Percentiles rank a stretch among this genome's conserved stretches.
These are phyloP conservation scores for Pleurotus pulmonarius DNA, from an alignment of 768 basidiomycete species.

Conservation along the genomic window DNA sequence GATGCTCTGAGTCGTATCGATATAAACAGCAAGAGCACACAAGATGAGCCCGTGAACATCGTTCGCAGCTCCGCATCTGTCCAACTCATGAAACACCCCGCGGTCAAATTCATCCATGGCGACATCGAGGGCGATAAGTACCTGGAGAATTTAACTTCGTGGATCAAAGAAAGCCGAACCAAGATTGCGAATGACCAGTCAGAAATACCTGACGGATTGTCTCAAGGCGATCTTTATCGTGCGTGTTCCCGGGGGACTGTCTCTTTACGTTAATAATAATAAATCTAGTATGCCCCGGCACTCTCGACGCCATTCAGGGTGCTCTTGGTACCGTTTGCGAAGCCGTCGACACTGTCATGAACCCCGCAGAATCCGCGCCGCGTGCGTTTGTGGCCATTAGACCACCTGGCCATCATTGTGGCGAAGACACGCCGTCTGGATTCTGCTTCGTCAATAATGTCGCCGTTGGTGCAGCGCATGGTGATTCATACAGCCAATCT, in stretches of 20 bases:
- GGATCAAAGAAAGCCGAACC: slow-evolving; percentile 55
- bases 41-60: slow-evolving; percentile 34
- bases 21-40: slow-evolving; percentile 11
- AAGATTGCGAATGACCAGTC: slow-evolving; percentile 60
- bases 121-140: slow-evolving; percentile 66
- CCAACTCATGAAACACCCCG: slow-evolving; percentile 54
- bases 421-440: slow-evolving; percentile 83
- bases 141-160: slow-evolving; percentile 56
- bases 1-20: slow-evolving; percentile 43
- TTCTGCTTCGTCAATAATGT: slow-evolving; percentile 98
- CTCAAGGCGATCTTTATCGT: slow-evolving; percentile 86
- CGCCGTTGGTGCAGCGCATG: slow-evolving; percentile 85
- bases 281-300: slow-evolving; percentile 67
- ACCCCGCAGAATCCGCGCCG: slow-evolving; percentile 19
- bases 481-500: slow-evolving; percentile 32
- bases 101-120: slow-evolving; percentile 73
- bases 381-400: slow-evolving; percentile 81
- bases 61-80: slow-evolving; percentile 50
- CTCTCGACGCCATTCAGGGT: slow-evolving; percentile 74
- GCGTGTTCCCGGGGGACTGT: slow-evolving; percentile 24
- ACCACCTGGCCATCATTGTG: slow-evolving; percentile 94
- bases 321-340: slow-evolving; percentile 84
- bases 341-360: slow-evolving; percentile 71
- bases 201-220: slow-evolving; percentile 70
- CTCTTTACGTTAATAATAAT: background rate